A percentile compares a stretch with the other conserved stretches of the same genome.
phyloP scores from a whole-genome alignment of 2,329 filamentous ascomycete genomes.

The Calonectria pauciramosa region DNA sequence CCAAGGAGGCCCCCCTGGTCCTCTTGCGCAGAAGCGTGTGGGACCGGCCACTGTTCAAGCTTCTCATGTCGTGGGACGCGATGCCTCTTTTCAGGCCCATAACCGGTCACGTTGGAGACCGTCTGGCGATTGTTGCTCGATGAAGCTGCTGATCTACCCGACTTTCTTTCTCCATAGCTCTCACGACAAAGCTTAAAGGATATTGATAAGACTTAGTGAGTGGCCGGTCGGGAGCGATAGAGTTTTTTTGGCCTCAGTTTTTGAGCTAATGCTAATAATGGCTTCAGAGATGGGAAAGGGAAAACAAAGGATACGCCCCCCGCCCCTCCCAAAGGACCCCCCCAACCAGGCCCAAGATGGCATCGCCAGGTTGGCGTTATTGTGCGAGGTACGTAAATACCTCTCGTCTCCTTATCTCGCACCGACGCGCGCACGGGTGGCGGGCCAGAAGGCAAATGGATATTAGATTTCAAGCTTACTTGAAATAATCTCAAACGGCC shows the following conservation, averaged over 20 bases:
- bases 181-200: conserved; percentile 6
- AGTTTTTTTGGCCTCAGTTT: not conserved
- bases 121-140: conserved; percentile 10
- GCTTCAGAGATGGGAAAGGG: not conserved
- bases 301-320: not conserved
- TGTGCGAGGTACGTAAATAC: conserved; percentile 29
- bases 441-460: conserved; percentile 32
- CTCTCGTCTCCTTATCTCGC: conserved; percentile 34
- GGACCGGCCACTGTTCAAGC: conserved; percentile 27
- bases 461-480: conserved; percentile 48
- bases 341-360: conserved; percentile 3
- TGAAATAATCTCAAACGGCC: conserved; percentile 44
- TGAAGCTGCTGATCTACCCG: conserved; percentile 9
- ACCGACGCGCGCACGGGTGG: conserved; percentile 35
- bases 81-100: not conserved
- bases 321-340: not conserved
- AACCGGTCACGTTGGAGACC: conserved; percentile 1
- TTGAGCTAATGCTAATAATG: conserved; percentile 4
- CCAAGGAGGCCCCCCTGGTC: conserved; percentile 28
- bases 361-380: conserved; percentile 17
- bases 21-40: conserved; percentile 31
- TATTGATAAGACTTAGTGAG: conserved; percentile 1
- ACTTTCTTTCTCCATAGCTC: not conserved
- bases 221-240: not conserved
- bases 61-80: not conserved